Conservation (phyloP, 1,284 basidiomycete species). For the Rhodotorula sp. region DNA sequence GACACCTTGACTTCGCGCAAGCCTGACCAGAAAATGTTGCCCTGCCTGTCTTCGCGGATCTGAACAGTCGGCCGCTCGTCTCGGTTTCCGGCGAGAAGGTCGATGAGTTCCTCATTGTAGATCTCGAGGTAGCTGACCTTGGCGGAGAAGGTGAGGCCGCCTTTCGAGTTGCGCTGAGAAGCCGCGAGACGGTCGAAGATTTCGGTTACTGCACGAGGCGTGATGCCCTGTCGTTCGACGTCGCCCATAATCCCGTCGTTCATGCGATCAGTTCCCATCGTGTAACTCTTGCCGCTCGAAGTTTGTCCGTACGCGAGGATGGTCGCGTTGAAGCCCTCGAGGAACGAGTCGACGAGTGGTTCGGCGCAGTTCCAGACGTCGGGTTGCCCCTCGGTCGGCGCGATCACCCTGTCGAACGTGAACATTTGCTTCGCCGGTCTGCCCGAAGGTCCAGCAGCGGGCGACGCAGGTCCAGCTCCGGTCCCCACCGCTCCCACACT, state of each 20-base stretch:
- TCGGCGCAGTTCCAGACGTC: slow-evolving; percentile 81
- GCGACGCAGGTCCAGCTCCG: slow-evolving; percentile 46
- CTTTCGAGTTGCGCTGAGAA: slow-evolving; percentile 72
- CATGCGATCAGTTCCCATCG: slow-evolving; percentile 80
- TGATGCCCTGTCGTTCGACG: slow-evolving; percentile 68
- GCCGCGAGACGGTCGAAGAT: slow-evolving; percentile 79
- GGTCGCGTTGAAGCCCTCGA: slow-evolving; percentile 96
- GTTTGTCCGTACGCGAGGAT: slow-evolving; percentile 98
- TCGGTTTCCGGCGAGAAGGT: slow-evolving; percentile 65
- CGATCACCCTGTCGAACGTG: slow-evolving; percentile 90
- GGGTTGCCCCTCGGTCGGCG: slow-evolving; percentile 75
- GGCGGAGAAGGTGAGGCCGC: slow-evolving; percentile 51
- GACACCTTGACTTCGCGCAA: slow-evolving; percentile 84
- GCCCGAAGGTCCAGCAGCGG: neutral
- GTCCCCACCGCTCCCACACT: slow-evolving; percentile 54
- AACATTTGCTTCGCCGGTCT: slow-evolving; percentile 71
- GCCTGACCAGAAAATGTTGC: slow-evolving; percentile 95
- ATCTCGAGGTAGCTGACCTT: slow-evolving; percentile 93
- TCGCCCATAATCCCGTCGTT: slow-evolving; percentile 68
- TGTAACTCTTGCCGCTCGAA: slow-evolving; percentile 93
- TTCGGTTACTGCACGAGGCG: slow-evolving; percentile 87
- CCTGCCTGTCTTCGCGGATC: slow-evolving; percentile 94
- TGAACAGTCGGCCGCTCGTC: slow-evolving; percentile 74
- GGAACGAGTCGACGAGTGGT: slow-evolving; percentile 81
- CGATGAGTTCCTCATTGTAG: slow-evolving; percentile 74